phyloP scores from a whole-genome alignment of 2,329 filamentous ascomycete species.

The Paracoccidioides lutzii region DNA sequence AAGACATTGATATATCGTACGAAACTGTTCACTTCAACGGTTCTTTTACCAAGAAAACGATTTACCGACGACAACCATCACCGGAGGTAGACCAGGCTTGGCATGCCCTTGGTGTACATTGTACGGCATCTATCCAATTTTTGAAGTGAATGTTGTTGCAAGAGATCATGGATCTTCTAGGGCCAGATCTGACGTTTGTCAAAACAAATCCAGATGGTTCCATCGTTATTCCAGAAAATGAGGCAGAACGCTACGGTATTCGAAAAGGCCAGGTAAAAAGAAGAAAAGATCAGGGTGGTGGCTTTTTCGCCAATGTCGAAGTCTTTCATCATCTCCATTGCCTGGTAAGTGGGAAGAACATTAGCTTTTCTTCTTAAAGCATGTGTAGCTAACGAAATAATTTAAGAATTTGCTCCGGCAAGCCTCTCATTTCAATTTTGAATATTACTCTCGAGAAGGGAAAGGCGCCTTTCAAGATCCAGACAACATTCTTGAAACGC shows the following conservation, averaged over 20 bases:
- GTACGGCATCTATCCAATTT: constrained; percentile 21
- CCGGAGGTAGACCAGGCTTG: constrained; percentile 47
- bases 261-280: constrained; percentile 43
- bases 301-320: constrained; percentile 31
- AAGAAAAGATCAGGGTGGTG: constrained; percentile 43
- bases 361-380: not conserved
- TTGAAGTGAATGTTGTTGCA: not conserved
- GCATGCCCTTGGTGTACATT: constrained; percentile 40
- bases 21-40: constrained; percentile 41
- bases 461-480: constrained; percentile 44
- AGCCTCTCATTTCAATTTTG: constrained; percentile 46
- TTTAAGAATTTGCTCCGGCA: constrained; percentile 45
- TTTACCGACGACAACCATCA: constrained; percentile 39
- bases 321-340: constrained; percentile 36
- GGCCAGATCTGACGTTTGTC: constrained; percentile 3
- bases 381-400: not conserved
- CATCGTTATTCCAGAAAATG: constrained; percentile 37
- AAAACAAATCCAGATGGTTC: constrained; percentile 27
- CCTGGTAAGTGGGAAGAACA: constrained; percentile 26
- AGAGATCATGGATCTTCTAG: not conserved
- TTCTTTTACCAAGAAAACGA: constrained; percentile 41
- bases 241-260: constrained; percentile 41
- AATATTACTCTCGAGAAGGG: constrained; percentile 41
- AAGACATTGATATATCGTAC: constrained; percentile 33
- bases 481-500: constrained; percentile 41